These are phyloP conservation scores for Mortierella sp. DNA, from an alignment of 371 early-diverging fungal species.

Conservation along the genomic window DNA sequence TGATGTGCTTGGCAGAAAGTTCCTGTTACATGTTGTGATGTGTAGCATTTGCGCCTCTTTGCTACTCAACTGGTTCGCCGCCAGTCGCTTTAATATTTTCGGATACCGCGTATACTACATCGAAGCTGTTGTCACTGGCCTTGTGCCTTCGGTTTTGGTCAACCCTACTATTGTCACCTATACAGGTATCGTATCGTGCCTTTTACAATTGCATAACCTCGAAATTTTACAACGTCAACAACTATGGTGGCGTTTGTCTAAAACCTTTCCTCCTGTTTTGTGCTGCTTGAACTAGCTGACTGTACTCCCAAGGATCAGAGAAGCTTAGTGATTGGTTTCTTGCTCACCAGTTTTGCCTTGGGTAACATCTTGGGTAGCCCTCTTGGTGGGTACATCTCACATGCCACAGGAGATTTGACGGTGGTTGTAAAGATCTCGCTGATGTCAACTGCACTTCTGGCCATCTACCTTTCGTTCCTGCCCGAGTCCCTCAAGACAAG, in stretches of 20 bases:
- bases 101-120: slow-evolving; percentile 23
- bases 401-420: slow-evolving; percentile 4
- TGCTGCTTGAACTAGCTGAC: slow-evolving; percentile 15
- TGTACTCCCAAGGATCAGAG: slow-evolving; percentile 11
- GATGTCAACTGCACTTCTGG: not conserved
- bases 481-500: slow-evolving; percentile 25
- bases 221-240: not conserved
- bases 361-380: slow-evolving; percentile 21
- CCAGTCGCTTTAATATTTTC: not conserved
- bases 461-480: slow-evolving; percentile 4
- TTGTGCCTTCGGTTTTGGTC: not conserved
- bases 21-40: slow-evolving; percentile 3
- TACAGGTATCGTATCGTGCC: slow-evolving; percentile 14
- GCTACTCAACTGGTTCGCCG: slow-evolving; percentile 11
- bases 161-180: slow-evolving; percentile 22
- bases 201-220: not conserved
- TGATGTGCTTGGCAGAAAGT: slow-evolving; percentile 30
- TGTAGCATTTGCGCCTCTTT: not conserved
- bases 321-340: slow-evolving; percentile 28
- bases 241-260: not conserved
- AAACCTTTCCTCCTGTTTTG: not conserved
- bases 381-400: slow-evolving; percentile 17
- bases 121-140: slow-evolving; percentile 13
- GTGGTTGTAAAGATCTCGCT: slow-evolving; percentile 10
- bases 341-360: not conserved